Evolutionary conservation across 805 yeast genomes (phyloP), one percentile per base, ranked within the genome.

Genomic region (Saccharomycopsis sp.): DNA sequence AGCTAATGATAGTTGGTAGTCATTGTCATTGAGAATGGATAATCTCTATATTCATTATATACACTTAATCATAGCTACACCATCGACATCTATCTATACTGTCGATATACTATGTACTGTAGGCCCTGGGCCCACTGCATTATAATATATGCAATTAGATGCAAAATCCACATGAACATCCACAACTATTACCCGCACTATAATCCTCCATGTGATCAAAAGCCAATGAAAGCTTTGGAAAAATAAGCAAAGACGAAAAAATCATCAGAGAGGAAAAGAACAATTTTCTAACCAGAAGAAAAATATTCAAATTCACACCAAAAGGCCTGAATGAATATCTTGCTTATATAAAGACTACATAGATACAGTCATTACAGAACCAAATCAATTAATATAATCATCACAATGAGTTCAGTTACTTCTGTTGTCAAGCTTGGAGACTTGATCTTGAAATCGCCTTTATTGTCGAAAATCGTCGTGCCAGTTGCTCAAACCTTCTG

Each of bases 401-500:
- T 29, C 12, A 29, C 38, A 58, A 81, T 80, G 84, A 76, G 82
- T 66, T 77, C 86, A 38, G 72, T 84, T 69, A 85, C 93, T 20
- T 79, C 87, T 58, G 83, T 86, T 67, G 89, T 79, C 65, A 88
- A 84, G 73, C 74, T 82, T 53, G 86, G 90, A 66, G 93, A 89
- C 72, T 86, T 77, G 78, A 85, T 93, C 69, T 80, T 87, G 71
- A 85, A 85, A 66, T 82, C 90, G 65, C 96, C 98, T 57, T 70
- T 83, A 54, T 82, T 94, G 69, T 81, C 87, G 65, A 84, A 85
- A 71, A 72, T 92, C 65, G 78, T 88, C 64, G 80, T 86, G 35
- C 98, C 99, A 64, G 79, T 86, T 47, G 87, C 97, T 53, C 82
- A 85, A 69, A 77, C 82, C 66, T 92, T 86, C 75, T 77, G 81